Conservation (phyloP, 495 filamentous ascomycete species). For the Hyphodiscus hymeniophilus region DNA sequence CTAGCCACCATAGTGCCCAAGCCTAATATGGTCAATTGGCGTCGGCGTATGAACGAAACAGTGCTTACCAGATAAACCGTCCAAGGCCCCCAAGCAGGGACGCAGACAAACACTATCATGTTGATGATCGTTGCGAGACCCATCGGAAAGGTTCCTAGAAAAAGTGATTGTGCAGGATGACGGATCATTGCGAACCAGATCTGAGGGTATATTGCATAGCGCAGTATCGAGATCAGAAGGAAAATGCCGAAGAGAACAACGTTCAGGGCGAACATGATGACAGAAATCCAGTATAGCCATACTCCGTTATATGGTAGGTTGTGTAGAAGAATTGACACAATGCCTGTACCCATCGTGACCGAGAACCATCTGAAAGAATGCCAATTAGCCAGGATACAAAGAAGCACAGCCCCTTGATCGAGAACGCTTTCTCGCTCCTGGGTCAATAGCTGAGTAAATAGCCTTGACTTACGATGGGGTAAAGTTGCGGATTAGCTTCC, state of each 20-base stretch:
- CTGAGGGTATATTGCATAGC: conserved; percentile 50
- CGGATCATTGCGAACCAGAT: conserved; percentile 48
- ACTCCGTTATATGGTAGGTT: conserved; percentile 45
- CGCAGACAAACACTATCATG: conserved; percentile 47
- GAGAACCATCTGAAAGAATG: conserved; percentile 35
- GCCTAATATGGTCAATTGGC: conserved; percentile 18
- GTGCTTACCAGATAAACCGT: conserved; percentile 11
- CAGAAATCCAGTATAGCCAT: conserved; percentile 46
- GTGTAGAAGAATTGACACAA: conserved; percentile 52
- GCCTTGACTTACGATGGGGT: background rate
- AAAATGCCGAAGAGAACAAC: conserved; percentile 41
- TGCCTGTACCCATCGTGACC: conserved; percentile 59
- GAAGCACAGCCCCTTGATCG: no score
- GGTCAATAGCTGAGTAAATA: no score
- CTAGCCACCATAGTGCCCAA: conserved; percentile 53
- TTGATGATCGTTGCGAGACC: conserved; percentile 54
- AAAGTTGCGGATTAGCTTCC: conserved; percentile 36
- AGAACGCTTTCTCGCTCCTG: no score
- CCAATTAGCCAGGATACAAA: no score
- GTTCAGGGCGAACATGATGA: conserved; percentile 48
- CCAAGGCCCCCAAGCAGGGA: conserved; percentile 41
- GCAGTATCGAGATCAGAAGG: conserved; percentile 37
- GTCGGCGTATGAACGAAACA: conserved; percentile 5
- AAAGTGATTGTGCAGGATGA: conserved; percentile 52
- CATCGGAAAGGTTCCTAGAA: conserved; percentile 56